Evolutionary conservation across 768 basidiomycete genomes (phyloP), one percentile per base, ranked within the genome.

Genomic region (Russula sp.): DNA sequence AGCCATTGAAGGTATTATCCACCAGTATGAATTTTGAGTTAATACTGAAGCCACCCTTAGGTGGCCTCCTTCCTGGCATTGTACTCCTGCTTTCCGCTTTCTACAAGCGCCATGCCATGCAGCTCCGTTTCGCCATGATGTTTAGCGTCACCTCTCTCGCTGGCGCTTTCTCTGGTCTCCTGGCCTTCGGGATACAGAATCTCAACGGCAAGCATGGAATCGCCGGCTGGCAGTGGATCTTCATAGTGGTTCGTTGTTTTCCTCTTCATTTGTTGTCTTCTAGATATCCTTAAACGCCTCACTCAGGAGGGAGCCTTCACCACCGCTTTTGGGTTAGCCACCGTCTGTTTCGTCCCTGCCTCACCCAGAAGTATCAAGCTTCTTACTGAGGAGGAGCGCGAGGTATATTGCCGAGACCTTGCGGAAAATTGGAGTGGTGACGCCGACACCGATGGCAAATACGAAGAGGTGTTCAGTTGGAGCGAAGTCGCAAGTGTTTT

Each of bases 181-280:
- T 89, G 26, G 86, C 86, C 1, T 76, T 83, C 36, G 84, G 78
- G 1, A 85, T 89, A 56, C 70, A 78, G n/a, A 72, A 83, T 16
- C 83, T 89, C 78, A 72, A 84, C 51, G 83, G 82, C 14, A 72
- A 78, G 11, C 78, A 79, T 2, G 81, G 83, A 6, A 78, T 74
- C 59, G 76, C 80, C 2, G 86, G 83, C 0, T 88, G 86, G 87
- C 77, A 81, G 18, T 89, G 85, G 87, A 82, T 88, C 55, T 86
- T 86, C 71, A 83, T 86, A 58, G 74, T 86, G 36, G 81, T 83
- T 71, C 1, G 72, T 64, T 1, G 5, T 46, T 2, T 46, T 3
- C 13, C 46, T 11, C 4, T 7, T 3, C 51, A 46, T 20, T 1
- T 2, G 10, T 48, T 30, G 2, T 24, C 10, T 51, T 22, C 28